phyloP scores from a whole-genome alignment of 2,329 filamentous ascomycete species.

The Xylaria sp. region DNA sequence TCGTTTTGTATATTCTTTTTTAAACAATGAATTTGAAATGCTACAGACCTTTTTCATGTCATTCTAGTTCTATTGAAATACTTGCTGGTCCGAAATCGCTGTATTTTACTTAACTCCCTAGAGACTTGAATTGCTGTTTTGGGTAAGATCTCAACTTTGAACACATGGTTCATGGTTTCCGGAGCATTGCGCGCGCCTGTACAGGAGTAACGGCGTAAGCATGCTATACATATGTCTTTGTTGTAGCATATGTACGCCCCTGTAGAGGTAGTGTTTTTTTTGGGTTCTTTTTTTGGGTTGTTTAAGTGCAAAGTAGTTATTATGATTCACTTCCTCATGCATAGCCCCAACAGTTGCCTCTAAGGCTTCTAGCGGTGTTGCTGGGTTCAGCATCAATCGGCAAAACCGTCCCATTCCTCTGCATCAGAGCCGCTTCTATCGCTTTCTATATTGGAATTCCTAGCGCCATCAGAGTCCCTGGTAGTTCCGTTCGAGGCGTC shows the following conservation, averaged over 20 bases:
- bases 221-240: too few relatives aligned
- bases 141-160: too few relatives aligned
- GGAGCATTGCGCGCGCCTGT: too few relatives aligned
- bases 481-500: not conserved
- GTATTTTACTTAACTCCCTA: too few relatives aligned
- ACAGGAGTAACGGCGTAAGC: too few relatives aligned
- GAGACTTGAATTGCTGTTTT: too few relatives aligned
- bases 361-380: not conserved
- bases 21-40: constrained; percentile 18
- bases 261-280: too few relatives aligned
- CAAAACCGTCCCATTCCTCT: constrained; percentile 52
- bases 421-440: constrained; percentile 31
- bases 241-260: too few relatives aligned
- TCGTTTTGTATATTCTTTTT: constrained; percentile 27
- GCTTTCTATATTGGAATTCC: constrained; percentile 37
- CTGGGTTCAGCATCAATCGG: constrained; percentile 40
- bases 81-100: not conserved
- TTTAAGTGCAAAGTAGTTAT: too few relatives aligned
- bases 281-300: too few relatives aligned
- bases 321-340: not conserved
- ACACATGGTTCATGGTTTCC: too few relatives aligned
- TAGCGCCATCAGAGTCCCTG: constrained; percentile 19
- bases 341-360: not conserved
- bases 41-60: constrained; percentile 3
- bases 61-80: not conserved